phyloP scores from a whole-genome alignment of 2,329 filamentous ascomycete genomes.

The Nemania abortiva region DNA sequence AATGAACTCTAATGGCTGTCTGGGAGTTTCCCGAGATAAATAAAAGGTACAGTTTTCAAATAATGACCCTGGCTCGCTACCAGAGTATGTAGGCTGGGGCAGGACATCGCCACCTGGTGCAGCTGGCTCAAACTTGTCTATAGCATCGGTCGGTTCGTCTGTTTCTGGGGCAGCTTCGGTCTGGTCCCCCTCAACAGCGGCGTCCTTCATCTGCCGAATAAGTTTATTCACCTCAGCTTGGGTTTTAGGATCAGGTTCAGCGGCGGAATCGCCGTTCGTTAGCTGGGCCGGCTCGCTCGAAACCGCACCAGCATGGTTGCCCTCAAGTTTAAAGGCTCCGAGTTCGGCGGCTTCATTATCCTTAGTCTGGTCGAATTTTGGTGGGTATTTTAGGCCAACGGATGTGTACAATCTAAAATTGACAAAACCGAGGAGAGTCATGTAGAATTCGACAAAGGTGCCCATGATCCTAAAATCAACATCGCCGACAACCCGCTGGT shows the following conservation, averaged over 20 bases:
- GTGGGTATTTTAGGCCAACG: slow-evolving; percentile 92
- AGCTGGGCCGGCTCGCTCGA: slow-evolving; percentile 66
- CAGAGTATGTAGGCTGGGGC: slow-evolving; percentile 78
- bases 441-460: slow-evolving; percentile 99
- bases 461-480: slow-evolving; percentile 99
- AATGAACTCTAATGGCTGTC: slow-evolving; percentile 91
- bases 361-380: slow-evolving; percentile 88
- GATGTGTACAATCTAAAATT: slow-evolving; percentile 96
- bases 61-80: slow-evolving; percentile 76
- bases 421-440: slow-evolving; percentile 92
- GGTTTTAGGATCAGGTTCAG: slow-evolving; percentile 70
- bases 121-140: slow-evolving; percentile 92
- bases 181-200: slow-evolving; percentile 58
- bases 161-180: slow-evolving; percentile 57
- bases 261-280: slow-evolving; percentile 62
- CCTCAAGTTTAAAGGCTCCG: slow-evolving; percentile 90
- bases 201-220: slow-evolving; percentile 73
- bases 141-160: slow-evolving; percentile 67
- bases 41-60: slow-evolving; percentile 93
- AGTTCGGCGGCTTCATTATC: slow-evolving; percentile 93
- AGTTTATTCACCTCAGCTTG: slow-evolving; percentile 77
- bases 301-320: slow-evolving; percentile 70
- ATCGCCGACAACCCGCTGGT: slow-evolving; percentile 91
- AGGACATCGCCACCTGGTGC: slow-evolving; percentile 88
- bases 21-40: slow-evolving; percentile 91